phyloP scores from a whole-genome alignment of 2,329 filamentous ascomycete genomes.

The Fusarium napiforme region DNA sequence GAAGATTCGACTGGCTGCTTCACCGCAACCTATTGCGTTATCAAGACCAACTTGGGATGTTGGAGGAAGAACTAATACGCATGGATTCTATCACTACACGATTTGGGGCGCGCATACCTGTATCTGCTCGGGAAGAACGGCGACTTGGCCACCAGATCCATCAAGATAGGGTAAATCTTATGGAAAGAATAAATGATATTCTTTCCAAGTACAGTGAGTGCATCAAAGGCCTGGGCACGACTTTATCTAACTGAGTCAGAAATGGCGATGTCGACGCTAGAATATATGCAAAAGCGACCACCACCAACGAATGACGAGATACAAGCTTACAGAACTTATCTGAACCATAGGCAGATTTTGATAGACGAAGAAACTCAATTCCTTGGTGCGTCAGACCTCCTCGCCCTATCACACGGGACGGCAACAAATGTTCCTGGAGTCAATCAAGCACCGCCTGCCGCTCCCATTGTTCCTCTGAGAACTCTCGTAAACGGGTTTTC shows the following conservation, averaged over 20 bases:
- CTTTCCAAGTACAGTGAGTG: conserved; percentile 28
- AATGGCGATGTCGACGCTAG: conserved; percentile 68
- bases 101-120: conserved; percentile 43
- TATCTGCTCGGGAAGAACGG: conserved; percentile 28
- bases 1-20: conserved; percentile 83
- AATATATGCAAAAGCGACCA: conserved; percentile 61
- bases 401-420: conserved; percentile 8
- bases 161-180: not conserved
- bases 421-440: conserved; percentile 4
- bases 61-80: conserved; percentile 80
- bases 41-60: conserved; percentile 84
- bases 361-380: conserved; percentile 70
- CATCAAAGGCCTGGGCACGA: too few species aligned
- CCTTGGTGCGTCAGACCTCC: conserved; percentile 54
- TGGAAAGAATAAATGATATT: conserved; percentile 2
- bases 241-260: conserved; percentile 52
- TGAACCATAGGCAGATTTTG: conserved; percentile 62
- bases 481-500: conserved; percentile 27
- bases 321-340: conserved; percentile 62
- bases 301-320: conserved; percentile 61
- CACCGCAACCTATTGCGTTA: conserved; percentile 84
- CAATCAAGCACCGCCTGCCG: not conserved
- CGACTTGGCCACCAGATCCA: not conserved
- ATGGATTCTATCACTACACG: conserved; percentile 71
- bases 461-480: conserved; percentile 14